These are phyloP conservation scores for Xylariaceae sp. DNA, from an alignment of 2,329 filamentous ascomycete species.

Conservation along the genomic window DNA sequence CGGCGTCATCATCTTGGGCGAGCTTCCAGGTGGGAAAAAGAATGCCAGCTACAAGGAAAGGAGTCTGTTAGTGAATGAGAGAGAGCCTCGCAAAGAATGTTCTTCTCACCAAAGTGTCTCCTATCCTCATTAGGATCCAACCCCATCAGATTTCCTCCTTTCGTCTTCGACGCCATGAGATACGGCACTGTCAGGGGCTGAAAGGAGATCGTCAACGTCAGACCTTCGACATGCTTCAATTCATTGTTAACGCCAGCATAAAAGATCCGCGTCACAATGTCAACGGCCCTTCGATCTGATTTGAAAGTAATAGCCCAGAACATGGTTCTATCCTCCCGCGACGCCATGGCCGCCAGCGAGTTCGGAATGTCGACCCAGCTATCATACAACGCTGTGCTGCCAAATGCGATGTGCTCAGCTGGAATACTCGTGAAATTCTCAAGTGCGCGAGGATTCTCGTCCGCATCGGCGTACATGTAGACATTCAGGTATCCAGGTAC, in stretches of 20 bases:
- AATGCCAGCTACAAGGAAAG: background rate
- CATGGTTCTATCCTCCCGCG: background rate
- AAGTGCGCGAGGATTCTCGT: too few species aligned
- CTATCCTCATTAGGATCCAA: background rate
- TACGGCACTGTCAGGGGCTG: background rate
- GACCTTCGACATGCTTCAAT: background rate
- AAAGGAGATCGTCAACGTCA: background rate
- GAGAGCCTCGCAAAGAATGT: too few species aligned
- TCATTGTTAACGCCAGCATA: background rate
- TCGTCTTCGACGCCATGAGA: background rate
- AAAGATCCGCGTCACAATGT: background rate
- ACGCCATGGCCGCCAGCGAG: too few species aligned
- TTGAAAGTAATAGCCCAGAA: conserved; percentile 1
- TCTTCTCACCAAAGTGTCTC: background rate
- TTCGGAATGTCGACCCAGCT: too few species aligned
- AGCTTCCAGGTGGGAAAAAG: background rate
- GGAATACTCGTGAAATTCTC: too few species aligned
- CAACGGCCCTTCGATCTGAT: background rate
- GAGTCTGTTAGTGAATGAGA: background rate
- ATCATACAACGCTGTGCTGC: background rate
- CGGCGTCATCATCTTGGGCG: background rate
- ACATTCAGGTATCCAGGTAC: too few species aligned
- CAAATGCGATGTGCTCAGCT: background rate
- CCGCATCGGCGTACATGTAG: too few species aligned
- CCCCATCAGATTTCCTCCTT: background rate